Evolutionary conservation across 352 stramenopile genomes (phyloP), one percentile per base, ranked within the genome.

Genomic region (Phytophthora melonis): DNA sequence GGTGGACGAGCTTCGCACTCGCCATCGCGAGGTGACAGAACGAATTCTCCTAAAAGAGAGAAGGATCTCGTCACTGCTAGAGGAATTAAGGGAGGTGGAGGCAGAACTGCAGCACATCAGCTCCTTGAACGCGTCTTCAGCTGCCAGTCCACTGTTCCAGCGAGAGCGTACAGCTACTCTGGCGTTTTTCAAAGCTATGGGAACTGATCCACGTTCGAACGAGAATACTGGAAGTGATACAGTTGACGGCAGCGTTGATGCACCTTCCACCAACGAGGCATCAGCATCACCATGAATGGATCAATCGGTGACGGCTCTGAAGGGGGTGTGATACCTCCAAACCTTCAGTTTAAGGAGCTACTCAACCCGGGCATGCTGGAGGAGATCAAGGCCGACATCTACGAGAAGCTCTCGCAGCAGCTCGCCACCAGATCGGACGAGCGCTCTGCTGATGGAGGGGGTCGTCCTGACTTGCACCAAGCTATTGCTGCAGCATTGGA

Each of bases 371-470:
- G 86, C 27, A 78, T 90, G 57, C 59, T 93, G 1, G 81, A 90
- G 19, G 66, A 82, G 14, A 86, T 93, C 52, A 92, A 91, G 70
- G 77, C 83, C 11, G 84, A 92, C 13, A 86, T 92, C 41, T 88
- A 82, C 56, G 75, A 82, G 9, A 86, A 87, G 23, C 61, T 93
- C 3, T 85, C 80, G 13, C 70, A 65, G 10, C 80, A 91, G 56
- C 58, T 90, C 10, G 53, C 30, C 3, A 27, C n/a, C 3, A 69
- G 21, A 34, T 54, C 56, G 11, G 52, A 59, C 11, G 68, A 75
- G 5, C 27, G 21, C 0, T 69, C 52, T 3, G 53, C 14, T 21
- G 61, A 68, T 4, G 66, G 70, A 49, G 67, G 78, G 1, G 30
- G 3, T 16, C 61, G 57, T 39, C 64, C 59, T 3, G 77, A 89